phyloP scores from a whole-genome alignment of 805 yeast species.

The Cyberlindnera misumaiensis region DNA sequence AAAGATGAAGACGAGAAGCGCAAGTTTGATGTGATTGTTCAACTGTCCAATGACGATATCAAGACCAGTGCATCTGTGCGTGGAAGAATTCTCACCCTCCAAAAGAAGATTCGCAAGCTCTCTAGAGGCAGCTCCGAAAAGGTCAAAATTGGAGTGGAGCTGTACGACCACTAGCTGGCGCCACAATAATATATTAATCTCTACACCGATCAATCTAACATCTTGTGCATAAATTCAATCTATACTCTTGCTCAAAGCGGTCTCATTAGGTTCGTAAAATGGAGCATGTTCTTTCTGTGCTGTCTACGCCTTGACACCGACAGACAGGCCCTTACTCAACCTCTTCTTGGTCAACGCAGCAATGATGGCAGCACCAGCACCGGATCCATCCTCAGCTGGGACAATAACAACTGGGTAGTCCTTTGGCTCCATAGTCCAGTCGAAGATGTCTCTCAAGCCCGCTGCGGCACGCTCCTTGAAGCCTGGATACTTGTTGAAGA shows the following conservation, averaged over 20 bases:
- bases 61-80: constrained; percentile 55
- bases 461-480: constrained; percentile 85
- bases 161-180: constrained; percentile 24
- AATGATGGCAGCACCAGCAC: constrained; percentile 97
- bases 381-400: constrained; percentile 97
- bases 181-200: neutral
- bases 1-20: constrained; percentile 27
- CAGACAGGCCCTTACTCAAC: constrained; percentile 60
- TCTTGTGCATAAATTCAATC: neutral
- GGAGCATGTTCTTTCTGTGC: neutral
- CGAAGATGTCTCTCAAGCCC: constrained; percentile 84
- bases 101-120: constrained; percentile 53
- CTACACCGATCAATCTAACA: neutral
- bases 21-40: constrained; percentile 34
- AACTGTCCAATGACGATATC: constrained; percentile 44
- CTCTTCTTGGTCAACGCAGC: constrained; percentile 91
- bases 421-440: constrained; percentile 49
- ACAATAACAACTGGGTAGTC: constrained; percentile 76
- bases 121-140: constrained; percentile 43
- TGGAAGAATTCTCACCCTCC: constrained; percentile 50
- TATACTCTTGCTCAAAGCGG: constrained; percentile 1
- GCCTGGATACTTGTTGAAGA: constrained; percentile 87
- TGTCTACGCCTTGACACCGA: constrained; percentile 37
- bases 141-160: constrained; percentile 45
- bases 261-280: constrained; percentile 3